These are phyloP conservation scores for Sclerotinia trifoliorum DNA, from an alignment of 2,329 filamentous ascomycete species.

Conservation along the genomic window DNA sequence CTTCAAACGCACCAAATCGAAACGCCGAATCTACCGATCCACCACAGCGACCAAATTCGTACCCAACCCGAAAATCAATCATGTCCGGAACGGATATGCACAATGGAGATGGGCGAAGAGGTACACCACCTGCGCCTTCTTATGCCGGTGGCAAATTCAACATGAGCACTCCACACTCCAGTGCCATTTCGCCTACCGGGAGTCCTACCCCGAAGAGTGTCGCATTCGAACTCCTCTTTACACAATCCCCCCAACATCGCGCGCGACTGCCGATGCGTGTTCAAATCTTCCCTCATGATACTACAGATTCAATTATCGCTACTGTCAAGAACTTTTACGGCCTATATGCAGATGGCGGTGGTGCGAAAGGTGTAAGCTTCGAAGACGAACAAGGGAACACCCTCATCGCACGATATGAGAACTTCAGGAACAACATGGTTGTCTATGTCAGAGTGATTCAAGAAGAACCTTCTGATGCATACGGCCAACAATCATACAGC, in stretches of 20 bases:
- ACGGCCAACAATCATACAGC: conserved; percentile 54
- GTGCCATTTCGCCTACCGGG: conserved; percentile 38
- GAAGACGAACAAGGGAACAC: conserved; percentile 87
- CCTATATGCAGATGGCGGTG: conserved; percentile 72
- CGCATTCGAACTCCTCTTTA: conserved; percentile 73
- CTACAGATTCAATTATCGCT: conserved; percentile 94
- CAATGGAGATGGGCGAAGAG: conserved; percentile 33
- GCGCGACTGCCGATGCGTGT: conserved; percentile 81
- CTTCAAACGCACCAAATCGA: conserved; percentile 34
- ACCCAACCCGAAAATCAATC: conserved; percentile 37
- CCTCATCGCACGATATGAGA: conserved; percentile 93
- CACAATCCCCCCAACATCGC: conserved; percentile 64
- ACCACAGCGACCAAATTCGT: conserved; percentile 30
- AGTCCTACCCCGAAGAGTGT: conserved; percentile 64
- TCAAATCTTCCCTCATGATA: conserved; percentile 92
- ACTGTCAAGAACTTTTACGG: conserved; percentile 99
- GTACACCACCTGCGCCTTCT: conserved; percentile 35
- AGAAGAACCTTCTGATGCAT: conserved; percentile 48
- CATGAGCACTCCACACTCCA: conserved; percentile 33
- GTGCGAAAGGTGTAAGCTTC: conserved; percentile 84
- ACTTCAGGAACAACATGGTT: conserved; percentile 87
- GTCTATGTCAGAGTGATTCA: conserved; percentile 88
- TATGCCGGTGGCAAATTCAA: conserved; percentile 32
- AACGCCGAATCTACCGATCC: conserved; percentile 30
- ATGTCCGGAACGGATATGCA: conserved; percentile 33